phyloP scores from a whole-genome alignment of 306 rosid genomes.

The Casuarina cunninghamiana region DNA sequence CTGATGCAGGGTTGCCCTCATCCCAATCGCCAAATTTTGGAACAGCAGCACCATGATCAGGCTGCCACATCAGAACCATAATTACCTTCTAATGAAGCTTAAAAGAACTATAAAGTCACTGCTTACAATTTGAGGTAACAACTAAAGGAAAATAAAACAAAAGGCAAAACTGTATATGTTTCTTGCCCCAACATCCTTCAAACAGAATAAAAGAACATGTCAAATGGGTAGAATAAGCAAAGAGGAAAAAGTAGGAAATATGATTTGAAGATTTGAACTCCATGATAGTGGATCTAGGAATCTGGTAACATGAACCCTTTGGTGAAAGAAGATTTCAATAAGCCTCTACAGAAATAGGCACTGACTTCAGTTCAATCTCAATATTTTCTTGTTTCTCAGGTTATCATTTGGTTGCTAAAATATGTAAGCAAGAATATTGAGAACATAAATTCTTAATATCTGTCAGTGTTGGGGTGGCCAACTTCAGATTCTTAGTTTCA shows the following conservation, averaged over 20 bases:
- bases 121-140: not conserved
- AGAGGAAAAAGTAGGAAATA: not conserved
- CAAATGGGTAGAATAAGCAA: not conserved
- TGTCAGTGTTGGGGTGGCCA: not conserved
- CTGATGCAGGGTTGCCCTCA: constrained; percentile 71
- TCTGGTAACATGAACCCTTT: too few species aligned
- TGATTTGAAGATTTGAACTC: not conserved
- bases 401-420: too few species aligned
- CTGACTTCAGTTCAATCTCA: not conserved
- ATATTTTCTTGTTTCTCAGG: not conserved
- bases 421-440: not conserved
- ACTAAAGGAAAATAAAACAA: not conserved
- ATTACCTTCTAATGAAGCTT: constrained; percentile 3
- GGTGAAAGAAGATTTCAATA: not conserved
- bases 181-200: not conserved
- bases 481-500: not conserved
- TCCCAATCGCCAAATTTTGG: constrained; percentile 95
- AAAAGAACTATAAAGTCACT: not conserved
- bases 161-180: not conserved
- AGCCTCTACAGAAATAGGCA: not conserved
- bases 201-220: not conserved
- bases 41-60: constrained; percentile 83
- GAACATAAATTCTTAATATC: not conserved
- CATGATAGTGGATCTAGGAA: too few species aligned
- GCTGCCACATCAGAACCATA: constrained; percentile 47